Evolutionary conservation across 2,329 filamentous ascomycete genomes (phyloP).

Genomic region (Davidsoniella virescens): DNA sequence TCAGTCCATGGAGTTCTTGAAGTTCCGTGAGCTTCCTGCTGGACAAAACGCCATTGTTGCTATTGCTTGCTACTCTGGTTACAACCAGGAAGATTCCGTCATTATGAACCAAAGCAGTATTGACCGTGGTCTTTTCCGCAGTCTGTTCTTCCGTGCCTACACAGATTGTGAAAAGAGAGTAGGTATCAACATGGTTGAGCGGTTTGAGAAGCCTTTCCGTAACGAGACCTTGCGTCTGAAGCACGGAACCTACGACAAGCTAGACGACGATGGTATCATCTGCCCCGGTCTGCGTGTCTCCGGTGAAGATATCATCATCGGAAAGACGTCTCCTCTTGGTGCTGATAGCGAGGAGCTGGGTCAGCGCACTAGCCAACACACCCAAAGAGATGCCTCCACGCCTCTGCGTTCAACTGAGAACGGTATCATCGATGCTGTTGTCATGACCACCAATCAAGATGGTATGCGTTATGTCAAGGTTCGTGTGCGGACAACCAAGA

Average conservation of each 20-base stretch:
- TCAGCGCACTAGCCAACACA: constrained; percentile 75
- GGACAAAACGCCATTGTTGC: constrained; percentile 98
- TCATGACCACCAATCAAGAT: constrained; percentile 88
- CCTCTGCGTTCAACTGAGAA: constrained; percentile 90
- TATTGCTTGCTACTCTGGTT: constrained; percentile 92
- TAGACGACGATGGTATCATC: constrained; percentile 91
- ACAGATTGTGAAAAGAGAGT: constrained; percentile 94
- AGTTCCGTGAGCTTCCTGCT: constrained; percentile 91
- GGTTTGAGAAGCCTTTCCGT: constrained; percentile 88
- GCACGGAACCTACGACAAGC: constrained; percentile 91
- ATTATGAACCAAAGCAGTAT: constrained; percentile 99
- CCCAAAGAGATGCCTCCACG: constrained; percentile 90
- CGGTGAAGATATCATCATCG: constrained; percentile 97
- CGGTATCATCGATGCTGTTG: constrained; percentile 86
- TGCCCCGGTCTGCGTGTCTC: constrained; percentile 87
- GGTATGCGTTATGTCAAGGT: constrained; percentile 95
- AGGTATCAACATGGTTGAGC: constrained; percentile 80
- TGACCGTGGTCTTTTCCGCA: constrained; percentile 90
- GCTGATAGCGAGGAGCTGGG: constrained; percentile 87
- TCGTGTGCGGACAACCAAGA: constrained; percentile 89
- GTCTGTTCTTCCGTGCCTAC: constrained; percentile 94
- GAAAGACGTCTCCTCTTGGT: constrained; percentile 90
- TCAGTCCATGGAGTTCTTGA: constrained; percentile 94
- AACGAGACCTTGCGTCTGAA: constrained; percentile 81
- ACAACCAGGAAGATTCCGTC: constrained; percentile 99